Base-by-base conservation (phyloP, 2,329 filamentous ascomycete genomes). In the Penicillium corylophilum region DNA sequence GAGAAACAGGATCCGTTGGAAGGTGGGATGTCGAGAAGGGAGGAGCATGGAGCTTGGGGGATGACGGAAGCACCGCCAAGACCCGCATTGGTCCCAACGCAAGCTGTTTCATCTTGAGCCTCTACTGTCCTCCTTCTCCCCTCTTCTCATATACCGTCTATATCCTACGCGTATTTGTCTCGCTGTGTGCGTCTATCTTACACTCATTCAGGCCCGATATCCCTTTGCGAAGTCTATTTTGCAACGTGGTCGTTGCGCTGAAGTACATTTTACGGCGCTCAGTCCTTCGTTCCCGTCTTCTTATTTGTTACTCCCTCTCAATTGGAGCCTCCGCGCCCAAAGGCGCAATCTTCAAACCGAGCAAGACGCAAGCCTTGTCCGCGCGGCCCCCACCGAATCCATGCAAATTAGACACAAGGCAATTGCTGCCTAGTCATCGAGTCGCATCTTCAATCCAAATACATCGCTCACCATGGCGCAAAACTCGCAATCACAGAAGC, bases 401-500 rank as follows among this genome's bases (percentile, higher is more conserved):
- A 63, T 62, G 60, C 60, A 52, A 57, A 53, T 44, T 54, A 53
- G 55, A 58, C 56, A 54, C 48, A 49, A 53, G 46, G 50, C 45
- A 31, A 52, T 48, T 51, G 59, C 50, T 51, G 54, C 61, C 48
- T 49, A 53, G 46, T 60, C 57, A 55, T 52, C 60, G 48, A 48
- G 29, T 54, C 47, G 40, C 48, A 44, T 39, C 28, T 28, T 23
- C 22, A 9, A 26, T 41, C 44, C 36, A 41, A 41, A 31, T 18
- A 40, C 23, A 50, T 23, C 24, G 45, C 13, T 36, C 55, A 61
- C 38, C 40, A 73, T 72, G 70, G 56, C 69, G 38, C 69, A 70
- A 46, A 68, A 69, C 48, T 48, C 60, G 6, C 64, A 66, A 18
- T 74, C 73, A 49, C 60, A 82, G 60, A 76, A 80, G 55, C 82